A percentile compares a stretch with the other conserved stretches of the same genome.
phyloP scores from a whole-genome alignment of 2,329 filamentous ascomycete species.

The Saccharata proteae region DNA sequence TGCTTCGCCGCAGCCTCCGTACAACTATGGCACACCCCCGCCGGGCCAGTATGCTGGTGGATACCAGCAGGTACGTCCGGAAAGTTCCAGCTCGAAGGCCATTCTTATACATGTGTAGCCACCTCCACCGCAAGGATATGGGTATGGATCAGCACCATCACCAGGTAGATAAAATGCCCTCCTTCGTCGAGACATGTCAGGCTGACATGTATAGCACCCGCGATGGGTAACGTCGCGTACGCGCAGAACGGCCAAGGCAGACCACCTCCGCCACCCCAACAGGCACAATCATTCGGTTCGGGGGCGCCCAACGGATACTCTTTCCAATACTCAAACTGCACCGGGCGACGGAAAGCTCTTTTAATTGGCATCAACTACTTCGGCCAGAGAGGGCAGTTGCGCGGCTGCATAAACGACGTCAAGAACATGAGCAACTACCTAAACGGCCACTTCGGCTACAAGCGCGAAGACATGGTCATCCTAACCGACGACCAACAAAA shows the following conservation, averaged over 20 bases:
- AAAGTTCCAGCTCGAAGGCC: conserved; percentile 14
- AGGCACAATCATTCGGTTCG: conserved; percentile 42
- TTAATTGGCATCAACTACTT: conserved; percentile 97
- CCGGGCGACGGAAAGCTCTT: conserved; percentile 75
- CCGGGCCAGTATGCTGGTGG: conserved; percentile 29
- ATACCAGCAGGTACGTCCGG: conserved; percentile 26
- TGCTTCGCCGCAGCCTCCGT: conserved; percentile 26
- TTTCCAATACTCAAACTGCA: conserved; percentile 88
- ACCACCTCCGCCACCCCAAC: conserved; percentile 54
- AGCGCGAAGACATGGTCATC: conserved; percentile 91
- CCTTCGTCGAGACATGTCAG: no score
- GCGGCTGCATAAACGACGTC: conserved; percentile 94
- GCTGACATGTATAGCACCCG: no score
- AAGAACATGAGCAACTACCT: conserved; percentile 93
- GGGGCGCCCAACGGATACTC: conserved; percentile 70
- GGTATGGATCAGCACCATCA: conserved; percentile 11
- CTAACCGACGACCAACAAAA: conserved; percentile 96
- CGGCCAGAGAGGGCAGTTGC: conserved; percentile 75
- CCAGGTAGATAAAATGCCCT: conserved; percentile 2
- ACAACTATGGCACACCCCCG: conserved; percentile 27
- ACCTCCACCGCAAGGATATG: conserved; percentile 19
- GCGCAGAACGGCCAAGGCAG: conserved; percentile 42
- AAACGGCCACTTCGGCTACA: conserved; percentile 81
- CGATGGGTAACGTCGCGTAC: conserved; percentile 27
- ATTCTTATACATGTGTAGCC: conserved; percentile 12